These are phyloP conservation scores for Lipomyces spencermartinsiae DNA, from an alignment of 805 yeast genomes.

Conservation along the genomic window DNA sequence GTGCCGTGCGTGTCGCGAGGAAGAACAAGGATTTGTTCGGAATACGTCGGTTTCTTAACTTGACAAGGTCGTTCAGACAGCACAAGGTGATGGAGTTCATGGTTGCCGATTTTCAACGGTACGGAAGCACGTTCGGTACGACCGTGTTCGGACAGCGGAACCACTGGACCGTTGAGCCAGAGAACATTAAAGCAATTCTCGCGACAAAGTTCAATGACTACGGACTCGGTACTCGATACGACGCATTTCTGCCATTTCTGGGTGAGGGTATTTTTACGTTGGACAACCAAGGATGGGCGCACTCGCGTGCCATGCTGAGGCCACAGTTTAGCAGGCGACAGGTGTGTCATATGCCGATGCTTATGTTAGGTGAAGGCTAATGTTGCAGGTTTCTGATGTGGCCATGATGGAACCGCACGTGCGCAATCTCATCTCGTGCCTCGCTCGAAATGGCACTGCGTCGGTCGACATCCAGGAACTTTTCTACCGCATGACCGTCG, in stretches of 20 bases:
- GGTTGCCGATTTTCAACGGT: not conserved
- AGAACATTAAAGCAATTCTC: slow-evolving; percentile 45
- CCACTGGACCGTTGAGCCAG: slow-evolving; percentile 42
- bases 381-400: slow-evolving; percentile 38
- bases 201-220: slow-evolving; percentile 47
- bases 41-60: not conserved
- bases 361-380: not conserved
- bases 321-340: slow-evolving; percentile 48
- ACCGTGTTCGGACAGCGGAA: not conserved
- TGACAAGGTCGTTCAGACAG: not conserved
- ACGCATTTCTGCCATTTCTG: slow-evolving; percentile 42
- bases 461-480: slow-evolving; percentile 43
- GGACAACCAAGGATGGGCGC: slow-evolving; percentile 48
- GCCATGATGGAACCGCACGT: slow-evolving; percentile 42
- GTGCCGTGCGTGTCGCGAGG: not conserved
- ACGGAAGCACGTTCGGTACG: not conserved
- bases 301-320: slow-evolving; percentile 48
- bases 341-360: slow-evolving; percentile 24
- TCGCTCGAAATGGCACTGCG: slow-evolving; percentile 17
- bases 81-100: not conserved
- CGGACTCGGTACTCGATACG: slow-evolving; percentile 43
- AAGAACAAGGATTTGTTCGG: not conserved
- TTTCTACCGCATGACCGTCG: slow-evolving; percentile 45
- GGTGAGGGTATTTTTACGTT: slow-evolving; percentile 50
- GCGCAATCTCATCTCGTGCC: slow-evolving; percentile 35